Evolutionary conservation across 805 yeast species (phyloP), one percentile per base, ranked within the genome.

Genomic region (Saccharomycopsis fibuligera): DNA sequence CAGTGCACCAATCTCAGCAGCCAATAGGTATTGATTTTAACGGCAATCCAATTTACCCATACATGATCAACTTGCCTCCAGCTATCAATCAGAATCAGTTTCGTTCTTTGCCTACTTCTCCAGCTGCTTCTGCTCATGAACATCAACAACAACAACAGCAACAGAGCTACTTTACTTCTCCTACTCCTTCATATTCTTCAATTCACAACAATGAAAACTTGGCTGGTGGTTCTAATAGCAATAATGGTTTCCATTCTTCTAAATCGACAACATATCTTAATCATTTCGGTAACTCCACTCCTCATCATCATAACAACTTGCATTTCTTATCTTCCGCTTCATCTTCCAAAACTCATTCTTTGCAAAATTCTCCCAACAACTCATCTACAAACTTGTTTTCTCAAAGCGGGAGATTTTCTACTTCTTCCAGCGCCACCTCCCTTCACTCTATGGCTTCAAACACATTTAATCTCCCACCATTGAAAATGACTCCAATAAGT

Each of bases 321-420:
- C 29, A 36, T 16, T 33, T 24, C 19, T 33, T 29, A 3, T 40
- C 41, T 19, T 45, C 53, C 9, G 40, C 41, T 14, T 33, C 51
- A 55, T 71, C 75, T 35, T 63, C 61, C 10, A 54, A 52, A 58
- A 70, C 74, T 72, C 75, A 70, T 49, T 68, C 68, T 49, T 66
- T 60, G 49, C 57, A 57, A 50, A 70, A 65, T 51, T 74, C 61
- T 53, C 68, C 70, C 49, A 72, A 70, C 56, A 71, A 61, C 41
- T 45, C 50, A 5, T 45, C 37, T n/a, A 37, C 45, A 4, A 51
- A 51, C 30, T 42, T 50, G 25, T 45, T 30, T 30, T 35, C 50
- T 21, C 48, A 35, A 5, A 16, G 35, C 22, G 41, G 45, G 35
- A 16, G 30, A 12, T 35, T 43, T 16, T 43, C 54, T 16, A 33